Base-by-base conservation (phyloP, 2,329 filamentous ascomycete genomes). In the Cercospora sesami region DNA sequence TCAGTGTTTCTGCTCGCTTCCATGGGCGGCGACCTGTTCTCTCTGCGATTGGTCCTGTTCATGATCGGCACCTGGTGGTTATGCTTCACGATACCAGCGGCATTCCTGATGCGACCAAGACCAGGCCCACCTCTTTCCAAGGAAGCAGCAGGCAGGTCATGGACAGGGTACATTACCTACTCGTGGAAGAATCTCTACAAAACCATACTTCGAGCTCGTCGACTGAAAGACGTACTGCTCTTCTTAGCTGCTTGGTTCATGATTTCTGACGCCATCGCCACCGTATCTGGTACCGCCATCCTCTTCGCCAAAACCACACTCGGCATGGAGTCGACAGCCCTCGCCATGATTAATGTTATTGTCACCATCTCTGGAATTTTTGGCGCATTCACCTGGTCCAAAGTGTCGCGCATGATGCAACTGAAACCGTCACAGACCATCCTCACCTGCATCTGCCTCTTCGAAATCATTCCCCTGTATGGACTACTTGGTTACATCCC, bases 271-370 rank as follows among this genome's bases (percentile, higher is more conserved):
- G 93, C 92, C 51, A 93, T 98, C 71, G 95, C 95, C 7, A 98
- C 95, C 0, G 94, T 96, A 0, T 95, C 92, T 36, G 94, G 93
- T 14, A 98, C 95, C 0, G 95, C 95, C 0, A 93, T 98, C 30
- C 85, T 99, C 9, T 99, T 97, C 78, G 95, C 94, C 48, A 98
- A 98, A 81, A 98, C 94, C 0, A 89, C 93, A 71, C 84, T 99
- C 9, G 88, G 91, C 71, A 99, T 99, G 95, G 86, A 90, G 67
- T 90, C 94, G 0, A 93, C 92, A 79, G 91, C 92, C 2, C 82
- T 99, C 26, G 95, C 93, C 5, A 85, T 98, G 78, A 97, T 99
- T 79, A 97, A 94, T 75, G 93, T 98, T 64, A 94, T 97, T 73
- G 92, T 91, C 39, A 98, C 94, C 12, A 81, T 91, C 51, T 89